A percentile compares a stretch with the other conserved stretches of the same genome.
phyloP scores from a whole-genome alignment of 352 stramenopile genomes.

The Pythium pectinolyticum region DNA sequence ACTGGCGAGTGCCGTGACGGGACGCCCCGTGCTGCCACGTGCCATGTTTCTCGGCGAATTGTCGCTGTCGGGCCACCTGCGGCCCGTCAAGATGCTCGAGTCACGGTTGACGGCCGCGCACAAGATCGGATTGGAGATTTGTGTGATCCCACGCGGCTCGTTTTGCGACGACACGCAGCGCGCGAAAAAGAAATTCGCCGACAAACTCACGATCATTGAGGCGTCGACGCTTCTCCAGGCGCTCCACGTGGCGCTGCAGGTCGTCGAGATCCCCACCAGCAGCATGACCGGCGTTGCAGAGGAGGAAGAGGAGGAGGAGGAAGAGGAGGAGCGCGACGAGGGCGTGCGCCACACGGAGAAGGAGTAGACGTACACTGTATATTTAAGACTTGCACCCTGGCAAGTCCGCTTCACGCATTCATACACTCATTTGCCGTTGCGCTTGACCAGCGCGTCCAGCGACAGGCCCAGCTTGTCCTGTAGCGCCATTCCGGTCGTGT shows the following conservation, averaged over 20 bases:
- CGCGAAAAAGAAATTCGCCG: constrained; percentile 54
- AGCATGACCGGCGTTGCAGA: too few relatives aligned
- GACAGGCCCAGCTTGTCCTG: constrained; percentile 67
- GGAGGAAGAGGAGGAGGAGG: neutral
- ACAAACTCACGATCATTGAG: constrained; percentile 59
- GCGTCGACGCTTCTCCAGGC: constrained; percentile 65
- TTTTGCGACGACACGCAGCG: constrained; percentile 43
- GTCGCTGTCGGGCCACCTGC: constrained; percentile 74
- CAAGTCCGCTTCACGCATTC: neutral
- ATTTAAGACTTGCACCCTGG: constrained; percentile 21
- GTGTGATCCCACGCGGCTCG: constrained; percentile 71
- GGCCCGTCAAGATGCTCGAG: constrained; percentile 83
- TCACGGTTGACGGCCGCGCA: constrained; percentile 70
- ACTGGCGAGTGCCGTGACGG: constrained; percentile 66
- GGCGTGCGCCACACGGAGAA: constrained; percentile 18
- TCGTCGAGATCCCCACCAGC: constrained; percentile 1
- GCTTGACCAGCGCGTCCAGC: constrained; percentile 66
- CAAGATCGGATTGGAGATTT: constrained; percentile 78
- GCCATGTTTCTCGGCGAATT: constrained; percentile 80
- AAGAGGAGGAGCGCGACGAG: constrained; percentile 10
- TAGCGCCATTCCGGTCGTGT: constrained; percentile 33
- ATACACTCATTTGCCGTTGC: constrained; percentile 24
- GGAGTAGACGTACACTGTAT: constrained; percentile 25
- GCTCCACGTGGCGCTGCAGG: constrained; percentile 56
- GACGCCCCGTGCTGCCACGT: constrained; percentile 50